phyloP scores from a whole-genome alignment of 257 asterid genomes.

The Salvia rosmarinus region DNA sequence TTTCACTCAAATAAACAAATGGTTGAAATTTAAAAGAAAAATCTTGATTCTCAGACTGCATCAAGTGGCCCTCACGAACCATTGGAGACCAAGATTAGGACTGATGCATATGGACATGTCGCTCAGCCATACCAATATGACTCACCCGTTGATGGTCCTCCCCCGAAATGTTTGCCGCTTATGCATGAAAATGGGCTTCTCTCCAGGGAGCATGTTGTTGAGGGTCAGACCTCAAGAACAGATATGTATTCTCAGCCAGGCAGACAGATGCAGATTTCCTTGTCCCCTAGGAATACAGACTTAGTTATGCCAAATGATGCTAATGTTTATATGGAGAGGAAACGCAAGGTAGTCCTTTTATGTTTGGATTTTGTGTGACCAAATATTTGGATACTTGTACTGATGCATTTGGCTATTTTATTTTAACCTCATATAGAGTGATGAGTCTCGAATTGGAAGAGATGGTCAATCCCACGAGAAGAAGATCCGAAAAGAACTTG shows the following conservation, averaged over 20 bases:
- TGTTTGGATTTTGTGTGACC: conserved; percentile 24
- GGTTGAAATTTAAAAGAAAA: conserved; percentile 12
- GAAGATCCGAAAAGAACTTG: conserved; percentile 79
- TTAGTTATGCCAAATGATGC: conserved; percentile 36
- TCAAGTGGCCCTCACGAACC: conserved; percentile 50
- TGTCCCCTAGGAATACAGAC: conserved; percentile 45
- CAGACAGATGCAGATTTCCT: conserved; percentile 39
- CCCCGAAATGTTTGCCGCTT: conserved; percentile 49
- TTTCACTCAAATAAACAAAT: conserved; percentile 32
- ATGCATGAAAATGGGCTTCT: conserved; percentile 66
- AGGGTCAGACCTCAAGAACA: conserved; percentile 55
- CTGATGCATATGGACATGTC: conserved; percentile 48
- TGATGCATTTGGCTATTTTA: conserved; percentile 28
- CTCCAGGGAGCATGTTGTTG: conserved; percentile 62
- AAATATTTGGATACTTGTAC: neutral
- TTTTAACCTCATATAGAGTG: conserved; percentile 52
- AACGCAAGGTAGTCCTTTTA: conserved; percentile 64
- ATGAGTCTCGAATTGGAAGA: conserved; percentile 67
- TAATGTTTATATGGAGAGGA: conserved; percentile 48
- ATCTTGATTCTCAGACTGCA: conserved; percentile 47
- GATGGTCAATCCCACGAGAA: conserved; percentile 81
- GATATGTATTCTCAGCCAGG: conserved; percentile 42
- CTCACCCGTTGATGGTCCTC: conserved; percentile 42
- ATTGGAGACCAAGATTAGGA: conserved; percentile 46
- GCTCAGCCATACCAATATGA: conserved; percentile 39